Evolutionary conservation across 495 filamentous ascomycete species (phyloP).

Genomic region (Talaromyces liani): DNA sequence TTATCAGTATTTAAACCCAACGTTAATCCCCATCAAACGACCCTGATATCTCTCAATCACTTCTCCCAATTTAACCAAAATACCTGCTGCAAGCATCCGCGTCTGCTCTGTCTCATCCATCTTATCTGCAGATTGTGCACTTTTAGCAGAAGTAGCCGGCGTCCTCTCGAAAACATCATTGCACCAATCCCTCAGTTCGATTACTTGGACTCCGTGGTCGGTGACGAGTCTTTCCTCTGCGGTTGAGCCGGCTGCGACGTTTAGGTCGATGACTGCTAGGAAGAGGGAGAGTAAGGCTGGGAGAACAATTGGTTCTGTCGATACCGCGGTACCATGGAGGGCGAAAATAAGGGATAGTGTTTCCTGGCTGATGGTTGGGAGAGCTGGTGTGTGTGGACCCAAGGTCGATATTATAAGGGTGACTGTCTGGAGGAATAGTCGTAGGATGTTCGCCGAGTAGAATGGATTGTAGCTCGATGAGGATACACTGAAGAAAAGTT

Average conservation of each 20-base stretch:
- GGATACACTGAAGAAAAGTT: conserved; percentile 14
- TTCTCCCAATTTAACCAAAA: conserved; percentile 71
- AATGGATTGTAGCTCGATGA: conserved; percentile 29
- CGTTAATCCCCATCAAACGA: conserved; percentile 43
- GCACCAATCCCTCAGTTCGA: conserved; percentile 36
- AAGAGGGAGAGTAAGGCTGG: conserved; percentile 72
- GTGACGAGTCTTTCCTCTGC: conserved; percentile 62
- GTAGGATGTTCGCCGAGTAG: conserved; percentile 37
- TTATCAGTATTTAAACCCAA: conserved; percentile 35
- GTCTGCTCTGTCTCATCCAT: conserved; percentile 22
- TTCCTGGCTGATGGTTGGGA: conserved; percentile 38
- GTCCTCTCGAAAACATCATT: conserved; percentile 57
- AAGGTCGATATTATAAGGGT: conserved; percentile 42
- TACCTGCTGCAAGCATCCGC: conserved; percentile 63
- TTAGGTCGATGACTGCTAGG: conserved; percentile 77
- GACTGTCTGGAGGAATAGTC: conserved; percentile 45
- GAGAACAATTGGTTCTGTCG: conserved; percentile 54
- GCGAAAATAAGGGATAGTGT: conserved; percentile 38
- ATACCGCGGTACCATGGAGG: conserved; percentile 32
- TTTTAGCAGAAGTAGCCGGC: conserved; percentile 50
- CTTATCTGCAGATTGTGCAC: conserved; percentile 23
- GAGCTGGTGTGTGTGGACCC: conserved; percentile 37
- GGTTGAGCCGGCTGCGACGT: conserved; percentile 46
- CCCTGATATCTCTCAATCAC: conserved; percentile 75
- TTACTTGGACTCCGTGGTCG: conserved; percentile 31